Percentiles rank a stretch among this genome's conserved stretches.
phyloP scores from a whole-genome alignment of 2,329 filamentous ascomycete species.

The Alternaria sp. region DNA sequence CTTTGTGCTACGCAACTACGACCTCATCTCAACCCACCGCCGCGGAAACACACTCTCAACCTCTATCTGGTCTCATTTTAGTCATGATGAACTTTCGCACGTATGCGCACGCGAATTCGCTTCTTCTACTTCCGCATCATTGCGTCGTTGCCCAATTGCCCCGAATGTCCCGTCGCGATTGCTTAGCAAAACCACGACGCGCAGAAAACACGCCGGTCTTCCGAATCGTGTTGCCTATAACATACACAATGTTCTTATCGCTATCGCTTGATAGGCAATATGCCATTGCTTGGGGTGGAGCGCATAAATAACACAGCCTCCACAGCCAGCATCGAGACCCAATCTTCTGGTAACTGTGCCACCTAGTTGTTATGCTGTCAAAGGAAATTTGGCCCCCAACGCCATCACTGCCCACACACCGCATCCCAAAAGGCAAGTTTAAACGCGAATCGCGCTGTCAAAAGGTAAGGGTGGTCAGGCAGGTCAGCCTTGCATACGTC shows the following conservation, averaged over 20 bases:
- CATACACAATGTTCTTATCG: neutral
- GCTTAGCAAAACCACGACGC: neutral
- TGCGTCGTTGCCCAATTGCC: neutral
- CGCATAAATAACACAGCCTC: neutral
- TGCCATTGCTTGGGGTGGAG: neutral
- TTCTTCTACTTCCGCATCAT: neutral
- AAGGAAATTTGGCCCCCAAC: neutral
- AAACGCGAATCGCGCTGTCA: neutral
- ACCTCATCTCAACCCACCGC: neutral
- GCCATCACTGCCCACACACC: neutral
- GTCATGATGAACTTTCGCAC: no score
- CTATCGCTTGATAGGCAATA: neutral
- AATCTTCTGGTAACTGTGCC: neutral
- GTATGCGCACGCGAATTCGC: neutral
- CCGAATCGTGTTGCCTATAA: neutral
- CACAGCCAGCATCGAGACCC: neutral
- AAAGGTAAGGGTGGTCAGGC: neutral
- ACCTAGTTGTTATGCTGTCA: neutral
- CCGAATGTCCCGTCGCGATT: neutral
- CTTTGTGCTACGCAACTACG: neutral
- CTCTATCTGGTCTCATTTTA: no score
- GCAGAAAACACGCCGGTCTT: neutral
- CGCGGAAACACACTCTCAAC: no score
- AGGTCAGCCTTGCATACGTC: neutral
- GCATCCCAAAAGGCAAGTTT: neutral